Evolutionary conservation across 2,329 filamentous ascomycete genomes (phyloP), one percentile per base, ranked within the genome.

Genomic region (Aureobasidium sp.): DNA sequence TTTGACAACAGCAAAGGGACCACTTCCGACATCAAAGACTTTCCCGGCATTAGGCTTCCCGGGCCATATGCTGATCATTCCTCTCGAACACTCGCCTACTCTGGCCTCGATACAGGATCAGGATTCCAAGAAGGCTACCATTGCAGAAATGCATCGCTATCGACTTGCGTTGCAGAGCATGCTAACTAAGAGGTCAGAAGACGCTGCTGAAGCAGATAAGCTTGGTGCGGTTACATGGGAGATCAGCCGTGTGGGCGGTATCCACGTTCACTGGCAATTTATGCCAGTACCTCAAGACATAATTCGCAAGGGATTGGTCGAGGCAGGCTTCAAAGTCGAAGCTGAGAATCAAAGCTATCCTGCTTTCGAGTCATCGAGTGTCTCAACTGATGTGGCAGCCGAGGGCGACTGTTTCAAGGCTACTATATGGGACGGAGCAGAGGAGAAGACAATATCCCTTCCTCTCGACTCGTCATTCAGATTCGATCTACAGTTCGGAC

Each of bases 261-360:
- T 97, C 61, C 94, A 99, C 72, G 82, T 87, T 1, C 93, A 97
- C 70, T 97, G 92, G 94, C 95, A 99, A 74, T 88, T 95, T 67
- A 77, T 97, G 34, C 91, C 94, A 0, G 79, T 95, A 0, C 83
- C 88, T 0, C 78, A 82, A 0, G 81, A 88, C 10, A 77, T 90
- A 48, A 82, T 96, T 55, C 77, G 76, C 25, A 85, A 85, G 51
- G 89, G 89, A 0, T 79, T 96, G 1, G 89, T 96, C 0, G 91
- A 96, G 72, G 90, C 89, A 0, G 93, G 87, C 0, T 97, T 99
- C 77, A 87, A 87, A 59, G 89, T 95, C 1, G 86, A 96, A 70
- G 91, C 91, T 0, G 89, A 96, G 72, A 95, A 96, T 51, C 71
- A 82, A 27, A 73, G 79, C 42, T 86, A 85, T 69, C 82, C 83